These are phyloP conservation scores for Gossypium trilobum DNA, from an alignment of 441 rosid genomes.

Conservation along the genomic window DNA sequence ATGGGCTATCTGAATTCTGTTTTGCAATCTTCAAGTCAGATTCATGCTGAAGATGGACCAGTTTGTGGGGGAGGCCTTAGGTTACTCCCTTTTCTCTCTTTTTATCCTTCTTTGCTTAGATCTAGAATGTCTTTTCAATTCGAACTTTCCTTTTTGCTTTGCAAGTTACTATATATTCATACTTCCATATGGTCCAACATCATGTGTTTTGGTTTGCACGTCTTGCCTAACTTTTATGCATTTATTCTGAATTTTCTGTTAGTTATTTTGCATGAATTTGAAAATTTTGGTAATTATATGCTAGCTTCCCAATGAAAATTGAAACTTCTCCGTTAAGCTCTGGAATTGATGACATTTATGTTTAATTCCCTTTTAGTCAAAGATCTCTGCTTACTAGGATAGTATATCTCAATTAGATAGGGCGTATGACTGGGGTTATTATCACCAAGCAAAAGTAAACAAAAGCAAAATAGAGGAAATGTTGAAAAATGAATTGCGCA, in stretches of 20 bases:
- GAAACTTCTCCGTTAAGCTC: neutral
- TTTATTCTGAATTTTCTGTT: slow-evolving; percentile 6
- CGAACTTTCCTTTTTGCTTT: neutral
- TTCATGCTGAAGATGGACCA: slow-evolving; percentile 63
- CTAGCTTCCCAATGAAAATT: neutral
- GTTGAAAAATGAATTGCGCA: too few relatives aligned
- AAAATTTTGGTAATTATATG: neutral
- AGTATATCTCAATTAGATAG: neutral
- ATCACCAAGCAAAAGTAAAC: neutral
- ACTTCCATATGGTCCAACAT: neutral
- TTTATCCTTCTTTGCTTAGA: slow-evolving; percentile 2
- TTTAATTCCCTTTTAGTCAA: neutral
- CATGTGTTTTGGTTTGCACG: neutral
- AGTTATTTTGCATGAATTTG: neutral
- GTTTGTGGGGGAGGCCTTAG: slow-evolving; percentile 91
- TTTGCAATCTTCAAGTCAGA: slow-evolving; percentile 59
- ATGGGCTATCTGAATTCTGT: slow-evolving; percentile 85
- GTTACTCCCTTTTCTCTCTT: slow-evolving; percentile 22
- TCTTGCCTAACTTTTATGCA: neutral
- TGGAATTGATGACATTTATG: neutral
- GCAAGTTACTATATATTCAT: neutral
- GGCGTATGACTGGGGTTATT: neutral
- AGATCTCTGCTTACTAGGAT: neutral
- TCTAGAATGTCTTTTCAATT: slow-evolving; percentile 4
- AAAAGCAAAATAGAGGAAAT: neutral